Percentiles rank a stretch among this genome's conserved stretches.
phyloP scores from a whole-genome alignment of 176 grass and related monocot genomes.

The Triticum timopheevii region DNA sequence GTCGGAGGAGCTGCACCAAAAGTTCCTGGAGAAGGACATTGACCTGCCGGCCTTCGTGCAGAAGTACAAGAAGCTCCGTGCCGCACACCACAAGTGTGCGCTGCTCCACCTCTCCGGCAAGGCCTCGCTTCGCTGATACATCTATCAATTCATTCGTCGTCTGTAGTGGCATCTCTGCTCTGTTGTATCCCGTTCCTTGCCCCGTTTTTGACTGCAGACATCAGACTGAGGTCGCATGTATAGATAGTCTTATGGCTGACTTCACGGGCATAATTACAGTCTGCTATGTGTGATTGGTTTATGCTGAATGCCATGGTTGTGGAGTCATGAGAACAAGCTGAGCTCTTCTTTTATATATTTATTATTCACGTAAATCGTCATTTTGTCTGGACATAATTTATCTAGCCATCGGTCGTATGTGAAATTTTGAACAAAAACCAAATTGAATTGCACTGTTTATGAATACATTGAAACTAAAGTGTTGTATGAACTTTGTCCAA shows the following conservation, averaged over 20 bases:
- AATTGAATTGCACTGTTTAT: background rate
- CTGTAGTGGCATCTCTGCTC: background rate
- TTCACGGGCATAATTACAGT: background rate
- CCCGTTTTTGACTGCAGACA: background rate
- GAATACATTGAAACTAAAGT: background rate
- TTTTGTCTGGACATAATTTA: background rate
- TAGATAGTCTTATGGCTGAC: conserved; percentile 27
- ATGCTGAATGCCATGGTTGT: background rate
- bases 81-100: conserved; percentile 63
- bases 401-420: background rate
- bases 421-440: background rate
- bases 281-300: background rate
- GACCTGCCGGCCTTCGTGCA: conserved; percentile 73
- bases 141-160: background rate
- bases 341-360: background rate
- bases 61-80: conserved; percentile 88
- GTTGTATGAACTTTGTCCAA: background rate
- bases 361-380: too few relatives aligned
- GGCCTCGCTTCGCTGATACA: conserved; percentile 54
- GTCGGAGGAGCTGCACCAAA: conserved; percentile 64
- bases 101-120: conserved; percentile 84
- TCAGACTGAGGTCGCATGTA: conserved; percentile 16
- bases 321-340: background rate
- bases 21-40: conserved; percentile 77
- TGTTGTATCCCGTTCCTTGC: conserved; percentile 11